Evolutionary conservation across 2,329 filamentous ascomycete genomes (phyloP).

Genomic region (Aspergillus versicolor): DNA sequence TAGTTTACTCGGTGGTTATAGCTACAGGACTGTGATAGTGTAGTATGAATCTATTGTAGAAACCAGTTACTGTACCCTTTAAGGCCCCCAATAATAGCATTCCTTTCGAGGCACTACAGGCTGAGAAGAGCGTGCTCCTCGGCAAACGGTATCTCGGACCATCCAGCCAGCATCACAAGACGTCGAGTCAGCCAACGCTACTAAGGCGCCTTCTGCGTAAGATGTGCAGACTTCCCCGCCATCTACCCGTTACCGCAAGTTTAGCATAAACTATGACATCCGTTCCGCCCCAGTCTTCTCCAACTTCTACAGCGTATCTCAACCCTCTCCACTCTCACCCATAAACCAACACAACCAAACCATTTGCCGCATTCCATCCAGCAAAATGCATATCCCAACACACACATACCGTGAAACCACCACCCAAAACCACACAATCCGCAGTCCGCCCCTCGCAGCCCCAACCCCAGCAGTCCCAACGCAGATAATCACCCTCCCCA

Average conservation of each 20-base stretch:
- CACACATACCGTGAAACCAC: background rate
- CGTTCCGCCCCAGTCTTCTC: too few species aligned
- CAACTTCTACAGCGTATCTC: too few species aligned
- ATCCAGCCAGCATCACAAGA: background rate
- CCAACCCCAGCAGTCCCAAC: conserved; percentile 14
- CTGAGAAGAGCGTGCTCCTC: background rate
- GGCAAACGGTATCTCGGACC: background rate
- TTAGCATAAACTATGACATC: too few species aligned
- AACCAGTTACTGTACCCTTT: background rate
- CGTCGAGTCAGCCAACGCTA: background rate
- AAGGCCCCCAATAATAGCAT: background rate
- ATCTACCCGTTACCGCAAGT: too few species aligned
- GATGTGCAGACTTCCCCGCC: too few species aligned
- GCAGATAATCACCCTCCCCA: conserved; percentile 34
- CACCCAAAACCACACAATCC: background rate
- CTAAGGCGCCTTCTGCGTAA: too few species aligned
- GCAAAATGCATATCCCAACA: too few species aligned
- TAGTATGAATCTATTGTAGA: too few species aligned
- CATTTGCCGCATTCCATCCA: too few species aligned
- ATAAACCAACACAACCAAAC: too few species aligned
- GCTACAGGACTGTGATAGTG: too few species aligned
- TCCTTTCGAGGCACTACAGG: background rate
- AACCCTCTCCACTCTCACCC: too few species aligned
- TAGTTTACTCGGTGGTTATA: background rate
- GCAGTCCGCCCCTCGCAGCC: background rate